Conservation (phyloP, 2,329 filamentous ascomycete genomes). For the Aureobasidium musti region DNA sequence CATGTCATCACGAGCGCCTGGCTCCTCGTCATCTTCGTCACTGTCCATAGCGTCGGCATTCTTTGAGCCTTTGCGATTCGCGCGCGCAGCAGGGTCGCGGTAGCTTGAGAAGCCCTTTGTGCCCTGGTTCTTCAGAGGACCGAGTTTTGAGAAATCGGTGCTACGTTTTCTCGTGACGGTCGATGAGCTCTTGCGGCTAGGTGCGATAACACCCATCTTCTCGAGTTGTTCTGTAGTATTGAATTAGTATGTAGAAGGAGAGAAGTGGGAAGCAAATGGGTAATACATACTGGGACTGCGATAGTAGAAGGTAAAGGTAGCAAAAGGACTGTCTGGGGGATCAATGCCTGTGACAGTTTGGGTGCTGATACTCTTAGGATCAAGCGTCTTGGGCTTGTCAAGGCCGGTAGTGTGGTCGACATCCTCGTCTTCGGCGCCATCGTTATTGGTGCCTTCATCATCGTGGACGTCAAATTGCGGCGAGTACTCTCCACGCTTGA, state of each 20-base stretch:
- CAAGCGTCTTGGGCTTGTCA: constrained; percentile 91
- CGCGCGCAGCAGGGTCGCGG: constrained; percentile 55
- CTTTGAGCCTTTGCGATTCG: constrained; percentile 53
- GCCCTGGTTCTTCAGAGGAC: constrained; percentile 76
- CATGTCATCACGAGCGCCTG: constrained; percentile 68
- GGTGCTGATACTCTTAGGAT: constrained; percentile 96
- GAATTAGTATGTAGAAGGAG: constrained; percentile 8
- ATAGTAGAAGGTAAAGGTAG: constrained; percentile 97
- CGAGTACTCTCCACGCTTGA: constrained; percentile 97
- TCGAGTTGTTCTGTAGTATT: constrained; percentile 74
- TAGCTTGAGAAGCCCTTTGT: constrained; percentile 90
- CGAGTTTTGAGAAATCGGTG: constrained; percentile 81
- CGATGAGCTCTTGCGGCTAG: constrained; percentile 58
- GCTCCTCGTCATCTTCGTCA: constrained; percentile 64
- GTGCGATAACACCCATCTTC: constrained; percentile 87
- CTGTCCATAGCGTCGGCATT: constrained; percentile 68
- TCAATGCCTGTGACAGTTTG: constrained; percentile 99
- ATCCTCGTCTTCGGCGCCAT: constrained; percentile 64
- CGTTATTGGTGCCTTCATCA: constrained; percentile 66
- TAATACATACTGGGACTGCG: constrained; percentile 79
- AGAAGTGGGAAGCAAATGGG: not conserved
- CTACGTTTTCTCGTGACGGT: constrained; percentile 68
- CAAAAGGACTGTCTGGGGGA: constrained; percentile 92
- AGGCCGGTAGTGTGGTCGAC: constrained; percentile 98
- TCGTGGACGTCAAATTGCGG: constrained; percentile 97